phyloP scores from a whole-genome alignment of 768 basidiomycete genomes.

The Dioszegia hungarica region DNA sequence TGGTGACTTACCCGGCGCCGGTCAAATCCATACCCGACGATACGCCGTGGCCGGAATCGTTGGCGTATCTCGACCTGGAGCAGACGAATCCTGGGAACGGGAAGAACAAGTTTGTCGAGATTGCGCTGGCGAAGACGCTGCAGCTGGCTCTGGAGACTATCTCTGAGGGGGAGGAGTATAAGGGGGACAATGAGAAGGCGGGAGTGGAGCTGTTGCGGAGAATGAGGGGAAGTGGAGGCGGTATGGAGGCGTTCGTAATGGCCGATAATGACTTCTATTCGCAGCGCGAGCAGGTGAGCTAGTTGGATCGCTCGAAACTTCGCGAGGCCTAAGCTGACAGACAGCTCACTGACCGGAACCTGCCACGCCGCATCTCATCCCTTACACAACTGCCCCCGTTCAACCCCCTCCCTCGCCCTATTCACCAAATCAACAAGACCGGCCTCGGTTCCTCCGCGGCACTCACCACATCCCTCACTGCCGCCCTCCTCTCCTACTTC shows the following conservation, averaged over 20 bases:
- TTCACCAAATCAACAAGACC: conserved; percentile 91
- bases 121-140: conserved; percentile 75
- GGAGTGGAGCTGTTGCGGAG: conserved; percentile 13
- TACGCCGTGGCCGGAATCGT: background rate
- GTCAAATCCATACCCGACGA: background rate
- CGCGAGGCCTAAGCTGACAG: background rate
- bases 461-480: conserved; percentile 88
- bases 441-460: conserved; percentile 96
- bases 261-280: conserved; percentile 99
- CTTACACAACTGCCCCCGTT: conserved; percentile 72
- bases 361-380: conserved; percentile 63
- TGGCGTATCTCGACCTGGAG: background rate
- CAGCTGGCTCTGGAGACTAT: conserved; percentile 54
- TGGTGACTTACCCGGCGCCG: background rate
- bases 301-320: background rate
- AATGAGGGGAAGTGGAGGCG: conserved; percentile 10
- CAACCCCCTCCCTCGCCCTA: conserved; percentile 60
- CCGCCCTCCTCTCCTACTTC: conserved; percentile 74
- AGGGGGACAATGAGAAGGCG: background rate
- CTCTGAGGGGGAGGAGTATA: background rate
- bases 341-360: conserved; percentile 62
- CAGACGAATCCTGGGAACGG: conserved; percentile 14
- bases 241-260: conserved; percentile 74
- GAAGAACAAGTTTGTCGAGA: conserved; percentile 83
- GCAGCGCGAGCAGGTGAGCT: conserved; percentile 73